Conservation (phyloP, 495 filamentous ascomycete genomes). For the Aspergillus bertholletiae region DNA sequence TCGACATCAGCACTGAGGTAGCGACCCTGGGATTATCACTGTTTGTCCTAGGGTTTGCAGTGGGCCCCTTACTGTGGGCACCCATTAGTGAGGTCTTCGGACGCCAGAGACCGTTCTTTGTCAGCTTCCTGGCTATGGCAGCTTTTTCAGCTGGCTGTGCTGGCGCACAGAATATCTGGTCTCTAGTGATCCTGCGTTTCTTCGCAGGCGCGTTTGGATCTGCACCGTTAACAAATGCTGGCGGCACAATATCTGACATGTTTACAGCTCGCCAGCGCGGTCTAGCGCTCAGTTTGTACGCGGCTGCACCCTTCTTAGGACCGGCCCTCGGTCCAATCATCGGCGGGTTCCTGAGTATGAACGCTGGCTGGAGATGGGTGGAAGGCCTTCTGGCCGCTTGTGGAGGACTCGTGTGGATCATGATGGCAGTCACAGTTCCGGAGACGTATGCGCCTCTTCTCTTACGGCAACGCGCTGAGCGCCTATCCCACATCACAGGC, state of each 20-base stretch:
- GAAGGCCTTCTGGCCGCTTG: constrained; percentile 21
- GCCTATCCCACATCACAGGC: constrained; percentile 50
- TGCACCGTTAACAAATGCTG: constrained; percentile 57
- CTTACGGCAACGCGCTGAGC: constrained; percentile 43
- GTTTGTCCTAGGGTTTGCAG: constrained; percentile 63
- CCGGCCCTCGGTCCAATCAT: constrained; percentile 48
- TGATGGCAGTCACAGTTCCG: constrained; percentile 37
- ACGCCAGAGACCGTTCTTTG: constrained; percentile 55
- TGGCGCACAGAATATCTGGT: constrained; percentile 51
- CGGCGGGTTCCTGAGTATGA: constrained; percentile 49
- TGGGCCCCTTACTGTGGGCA: constrained; percentile 27
- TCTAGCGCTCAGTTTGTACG: constrained; percentile 50
- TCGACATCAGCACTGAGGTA: constrained; percentile 50
- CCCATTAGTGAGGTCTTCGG: constrained; percentile 60
- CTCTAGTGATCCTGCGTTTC: constrained; percentile 62
- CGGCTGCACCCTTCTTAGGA: constrained; percentile 55
- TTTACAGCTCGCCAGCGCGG: constrained; percentile 54
- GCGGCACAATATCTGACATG: constrained; percentile 61
- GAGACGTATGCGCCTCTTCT: constrained; percentile 60
- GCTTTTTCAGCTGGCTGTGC: constrained; percentile 60
- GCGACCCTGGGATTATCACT: constrained; percentile 59
- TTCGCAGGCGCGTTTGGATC: constrained; percentile 63
- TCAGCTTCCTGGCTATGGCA: constrained; percentile 50
- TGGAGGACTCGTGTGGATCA: constrained; percentile 22
- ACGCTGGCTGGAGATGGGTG: constrained; percentile 54